Percentiles rank a stretch among this genome's conserved stretches.
phyloP scores from a whole-genome alignment of 306 rosid species.

The Hippophae tibetana region DNA sequence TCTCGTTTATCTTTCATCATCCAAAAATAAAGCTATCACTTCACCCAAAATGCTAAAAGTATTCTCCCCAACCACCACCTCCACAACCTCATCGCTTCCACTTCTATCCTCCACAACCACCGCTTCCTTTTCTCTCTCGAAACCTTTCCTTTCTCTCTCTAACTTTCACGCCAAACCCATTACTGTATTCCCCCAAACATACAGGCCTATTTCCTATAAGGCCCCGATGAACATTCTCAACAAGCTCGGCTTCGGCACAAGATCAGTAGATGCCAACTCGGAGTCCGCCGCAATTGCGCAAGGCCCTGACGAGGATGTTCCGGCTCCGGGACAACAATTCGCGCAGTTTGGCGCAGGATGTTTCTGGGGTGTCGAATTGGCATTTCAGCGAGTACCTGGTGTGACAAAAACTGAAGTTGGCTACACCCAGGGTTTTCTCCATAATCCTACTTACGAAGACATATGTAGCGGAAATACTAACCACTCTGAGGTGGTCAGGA shows the following conservation, averaged over 20 bases:
- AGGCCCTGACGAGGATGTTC: conserved; percentile 72
- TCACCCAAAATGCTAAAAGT: conserved; percentile 41
- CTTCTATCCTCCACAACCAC: conserved; percentile 27
- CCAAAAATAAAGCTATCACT: conserved; percentile 16
- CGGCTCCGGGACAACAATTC: conserved; percentile 72
- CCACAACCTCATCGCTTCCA: conserved; percentile 28
- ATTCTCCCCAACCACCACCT: conserved; percentile 32
- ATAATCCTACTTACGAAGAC: conserved; percentile 74
- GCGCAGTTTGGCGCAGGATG: conserved; percentile 95
- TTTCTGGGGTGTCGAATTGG: conserved; percentile 95
- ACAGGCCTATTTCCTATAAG: conserved; percentile 19
- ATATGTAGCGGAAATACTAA: conserved; percentile 58
- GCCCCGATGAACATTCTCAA: conserved; percentile 70
- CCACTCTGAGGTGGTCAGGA: conserved; percentile 78
- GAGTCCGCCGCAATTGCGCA: conserved; percentile 63
- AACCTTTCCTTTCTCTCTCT: conserved; percentile 14
- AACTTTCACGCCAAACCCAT: conserved; percentile 13
- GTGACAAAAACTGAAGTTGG: conserved; percentile 87
- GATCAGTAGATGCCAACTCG: conserved; percentile 27
- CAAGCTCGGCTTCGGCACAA: conserved; percentile 68
- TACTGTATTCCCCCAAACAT: conserved; percentile 35
- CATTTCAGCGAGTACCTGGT: conserved; percentile 77
- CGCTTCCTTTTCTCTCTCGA: conserved; percentile 35
- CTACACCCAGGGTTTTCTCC: conserved; percentile 62
- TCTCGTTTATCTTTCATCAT: not conserved